phyloP scores from a whole-genome alignment of 257 asterid genomes.

The Capsicum baccatum region DNA sequence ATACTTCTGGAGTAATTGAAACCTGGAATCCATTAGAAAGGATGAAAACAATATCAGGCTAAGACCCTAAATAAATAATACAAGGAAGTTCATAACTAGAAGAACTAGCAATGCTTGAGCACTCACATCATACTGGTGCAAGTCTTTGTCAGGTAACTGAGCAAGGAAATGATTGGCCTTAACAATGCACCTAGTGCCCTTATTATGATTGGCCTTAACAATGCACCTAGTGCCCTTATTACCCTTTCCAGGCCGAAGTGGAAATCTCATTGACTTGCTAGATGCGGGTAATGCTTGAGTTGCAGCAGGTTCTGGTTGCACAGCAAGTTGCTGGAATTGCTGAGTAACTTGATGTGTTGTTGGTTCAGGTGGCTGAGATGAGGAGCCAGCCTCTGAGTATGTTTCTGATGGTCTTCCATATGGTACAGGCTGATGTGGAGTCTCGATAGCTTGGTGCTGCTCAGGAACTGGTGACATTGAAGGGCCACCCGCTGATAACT shows the following conservation, averaged over 20 bases:
- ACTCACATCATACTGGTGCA: conserved; percentile 94
- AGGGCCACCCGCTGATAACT: conserved; percentile 50
- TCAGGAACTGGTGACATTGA: conserved; percentile 78
- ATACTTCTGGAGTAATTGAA: conserved; percentile 80
- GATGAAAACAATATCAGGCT: neutral
- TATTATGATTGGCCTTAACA: conserved; percentile 15
- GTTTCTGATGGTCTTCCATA: conserved; percentile 51
- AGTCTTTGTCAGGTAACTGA: conserved; percentile 87
- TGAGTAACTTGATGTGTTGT: conserved; percentile 40
- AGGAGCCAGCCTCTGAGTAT: conserved; percentile 60
- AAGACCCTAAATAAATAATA: neutral
- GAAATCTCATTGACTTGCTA: conserved; percentile 85
- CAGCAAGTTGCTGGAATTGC: conserved; percentile 50
- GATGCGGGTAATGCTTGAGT: conserved; percentile 71
- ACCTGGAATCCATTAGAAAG: conserved; percentile 53
- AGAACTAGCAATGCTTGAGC: neutral
- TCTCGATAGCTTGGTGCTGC: conserved; percentile 94
- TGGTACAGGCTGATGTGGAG: conserved; percentile 52
- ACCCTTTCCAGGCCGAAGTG: conserved; percentile 91
- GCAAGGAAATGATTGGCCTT: conserved; percentile 96
- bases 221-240: conserved; percentile 16
- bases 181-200: conserved; percentile 74
- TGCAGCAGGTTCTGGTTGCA: conserved; percentile 57
- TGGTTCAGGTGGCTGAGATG: conserved; percentile 56
- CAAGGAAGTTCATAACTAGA: conserved; percentile 19